Percentiles rank a stretch among this genome's conserved stretches.
These are phyloP conservation scores for Micractinium sp. DNA, from an alignment of 139 green algal genomes.

Conservation along the genomic window DNA sequence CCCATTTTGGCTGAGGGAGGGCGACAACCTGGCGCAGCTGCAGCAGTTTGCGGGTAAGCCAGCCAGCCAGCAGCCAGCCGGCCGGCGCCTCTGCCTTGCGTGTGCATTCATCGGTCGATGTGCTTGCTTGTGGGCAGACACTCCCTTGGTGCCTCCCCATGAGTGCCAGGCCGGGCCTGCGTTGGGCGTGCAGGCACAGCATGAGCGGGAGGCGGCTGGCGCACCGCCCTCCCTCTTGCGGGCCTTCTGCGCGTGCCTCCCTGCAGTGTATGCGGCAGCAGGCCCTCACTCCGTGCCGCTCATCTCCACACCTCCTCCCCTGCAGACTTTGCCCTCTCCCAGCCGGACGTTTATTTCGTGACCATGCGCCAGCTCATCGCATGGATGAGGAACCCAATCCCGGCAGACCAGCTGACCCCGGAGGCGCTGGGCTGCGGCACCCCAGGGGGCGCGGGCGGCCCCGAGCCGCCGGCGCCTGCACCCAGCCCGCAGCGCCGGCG, in stretches of 20 bases:
- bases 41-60: slow-evolving; percentile 3
- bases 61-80: neutral
- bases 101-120: neutral
- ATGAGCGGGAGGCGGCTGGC: too few relatives aligned
- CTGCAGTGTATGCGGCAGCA: too few relatives aligned
- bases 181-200: too few relatives aligned
- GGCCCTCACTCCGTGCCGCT: too few relatives aligned
- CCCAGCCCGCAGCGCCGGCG: too few relatives aligned
- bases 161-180: too few relatives aligned
- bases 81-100: neutral
- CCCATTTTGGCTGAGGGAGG: slow-evolving; percentile 1
- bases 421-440: slow-evolving; percentile 19
- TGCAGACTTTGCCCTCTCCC: slow-evolving; percentile 5
- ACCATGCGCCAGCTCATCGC: slow-evolving; percentile 32
- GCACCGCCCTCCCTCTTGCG: neutral
- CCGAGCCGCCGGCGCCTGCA: too few relatives aligned
- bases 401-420: neutral
- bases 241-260: neutral
- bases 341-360: slow-evolving; percentile 18
- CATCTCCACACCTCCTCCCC: neutral
- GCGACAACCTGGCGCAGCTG: neutral
- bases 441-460: neutral
- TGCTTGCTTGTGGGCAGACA: too few relatives aligned
- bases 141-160: too few relatives aligned
- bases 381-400: neutral